phyloP scores from a whole-genome alignment of 108 stramenopile genomes.

The Hondaea fermentalgiana region DNA sequence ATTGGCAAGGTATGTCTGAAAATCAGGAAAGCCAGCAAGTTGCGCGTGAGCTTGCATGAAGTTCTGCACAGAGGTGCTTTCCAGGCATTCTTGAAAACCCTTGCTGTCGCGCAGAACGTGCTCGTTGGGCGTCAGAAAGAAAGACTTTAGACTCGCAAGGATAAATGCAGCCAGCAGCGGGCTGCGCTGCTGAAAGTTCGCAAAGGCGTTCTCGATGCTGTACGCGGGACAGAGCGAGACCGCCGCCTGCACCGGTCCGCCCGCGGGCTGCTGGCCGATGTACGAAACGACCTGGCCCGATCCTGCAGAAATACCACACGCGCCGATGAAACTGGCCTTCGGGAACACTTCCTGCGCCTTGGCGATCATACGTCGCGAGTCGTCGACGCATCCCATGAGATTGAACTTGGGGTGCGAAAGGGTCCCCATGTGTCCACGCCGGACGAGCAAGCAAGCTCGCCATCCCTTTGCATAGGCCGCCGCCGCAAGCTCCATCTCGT shows the following conservation, averaged over 20 bases:
- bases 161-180: background rate
- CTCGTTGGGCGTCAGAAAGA: background rate
- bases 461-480: background rate
- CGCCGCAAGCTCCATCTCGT: background rate
- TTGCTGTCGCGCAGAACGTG: background rate
- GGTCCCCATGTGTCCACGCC: background rate
- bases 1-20: background rate
- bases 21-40: background rate
- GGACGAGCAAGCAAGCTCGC: background rate
- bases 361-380: background rate
- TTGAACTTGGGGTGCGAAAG: background rate
- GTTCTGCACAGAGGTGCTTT: background rate
- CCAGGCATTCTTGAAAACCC: background rate
- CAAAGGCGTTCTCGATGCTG: background rate
- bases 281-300: background rate
- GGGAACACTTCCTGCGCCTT: background rate
- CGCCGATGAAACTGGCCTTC: background rate
- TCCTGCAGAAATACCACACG: background rate
- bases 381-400: background rate
- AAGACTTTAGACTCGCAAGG: background rate
- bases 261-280: background rate
- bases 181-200: background rate
- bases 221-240: slow-evolving; percentile 2
- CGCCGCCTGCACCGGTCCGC: background rate
- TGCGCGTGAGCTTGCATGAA: background rate